These are phyloP conservation scores for Verbena officinalis DNA, from an alignment of 257 asterid genomes.

Conservation along the genomic window DNA sequence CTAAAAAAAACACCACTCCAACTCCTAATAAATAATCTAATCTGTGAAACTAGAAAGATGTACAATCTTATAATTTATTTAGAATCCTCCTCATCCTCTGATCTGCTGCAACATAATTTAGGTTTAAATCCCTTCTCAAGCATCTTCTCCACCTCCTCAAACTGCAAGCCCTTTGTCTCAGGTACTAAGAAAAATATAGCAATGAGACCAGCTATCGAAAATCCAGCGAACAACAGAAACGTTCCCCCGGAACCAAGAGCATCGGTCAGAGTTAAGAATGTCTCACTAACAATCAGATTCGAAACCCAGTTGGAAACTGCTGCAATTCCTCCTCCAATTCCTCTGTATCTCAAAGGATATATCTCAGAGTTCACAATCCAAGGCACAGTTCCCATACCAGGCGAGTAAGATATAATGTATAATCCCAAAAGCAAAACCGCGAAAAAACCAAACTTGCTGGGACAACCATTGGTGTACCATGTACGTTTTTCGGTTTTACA, in stretches of 20 bases:
- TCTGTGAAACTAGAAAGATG: neutral
- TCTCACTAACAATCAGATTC: constrained; percentile 68
- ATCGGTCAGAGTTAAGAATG: constrained; percentile 72
- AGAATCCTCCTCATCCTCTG: constrained; percentile 27
- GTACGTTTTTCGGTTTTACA: constrained; percentile 49
- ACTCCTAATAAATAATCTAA: too few relatives aligned
- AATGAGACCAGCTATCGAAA: constrained; percentile 51
- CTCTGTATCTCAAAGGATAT: constrained; percentile 69
- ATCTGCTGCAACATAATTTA: constrained; percentile 32
- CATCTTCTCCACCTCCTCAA: constrained; percentile 84
- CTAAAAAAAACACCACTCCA: too few relatives aligned
- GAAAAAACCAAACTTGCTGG: constrained; percentile 59
- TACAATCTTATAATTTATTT: constrained; percentile 8
- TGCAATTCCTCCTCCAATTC: constrained; percentile 83
- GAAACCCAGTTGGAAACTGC: constrained; percentile 84
- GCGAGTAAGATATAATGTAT: constrained; percentile 72
- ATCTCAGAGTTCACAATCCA: constrained; percentile 91
- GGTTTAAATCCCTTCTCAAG: constrained; percentile 72
- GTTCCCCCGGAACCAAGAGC: constrained; percentile 66
- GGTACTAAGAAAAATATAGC: constrained; percentile 72
- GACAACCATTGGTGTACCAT: constrained; percentile 78
- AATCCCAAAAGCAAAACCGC: constrained; percentile 63
- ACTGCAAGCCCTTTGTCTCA: constrained; percentile 78
- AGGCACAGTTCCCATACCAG: constrained; percentile 76
- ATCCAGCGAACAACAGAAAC: constrained; percentile 76